These are phyloP conservation scores for Aspergillus tubingensis DNA, from an alignment of 2,329 filamentous ascomycete genomes.

Conservation along the genomic window DNA sequence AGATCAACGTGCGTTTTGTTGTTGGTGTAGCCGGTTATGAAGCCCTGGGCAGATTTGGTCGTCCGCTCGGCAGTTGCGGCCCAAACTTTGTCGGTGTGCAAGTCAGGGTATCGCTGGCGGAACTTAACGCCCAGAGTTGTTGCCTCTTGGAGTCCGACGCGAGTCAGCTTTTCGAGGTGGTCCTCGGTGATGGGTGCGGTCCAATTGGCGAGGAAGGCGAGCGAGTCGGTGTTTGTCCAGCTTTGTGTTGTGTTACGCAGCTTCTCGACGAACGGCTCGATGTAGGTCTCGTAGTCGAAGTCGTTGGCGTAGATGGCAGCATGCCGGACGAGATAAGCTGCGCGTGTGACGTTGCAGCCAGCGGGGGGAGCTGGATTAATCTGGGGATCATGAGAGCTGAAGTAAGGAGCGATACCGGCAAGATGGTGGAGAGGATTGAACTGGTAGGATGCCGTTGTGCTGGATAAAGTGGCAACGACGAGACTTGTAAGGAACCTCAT, in stretches of 20 bases:
- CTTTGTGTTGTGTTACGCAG: conserved; percentile 60
- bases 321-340: conserved; percentile 61
- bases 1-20: conserved; percentile 55
- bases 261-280: conserved; percentile 60
- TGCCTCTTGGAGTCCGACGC: conserved; percentile 62
- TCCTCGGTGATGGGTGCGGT: conserved; percentile 60
- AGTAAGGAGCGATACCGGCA: conserved; percentile 60
- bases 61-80: conserved; percentile 65
- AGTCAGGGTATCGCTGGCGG: conserved; percentile 58
- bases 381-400: conserved; percentile 55
- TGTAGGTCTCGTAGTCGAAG: conserved; percentile 60
- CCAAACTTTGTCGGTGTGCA: conserved; percentile 61
- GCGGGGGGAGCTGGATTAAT: conserved; percentile 49
- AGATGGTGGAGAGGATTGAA: conserved; percentile 60
- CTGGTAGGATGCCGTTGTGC: conserved; percentile 5
- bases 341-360: conserved; percentile 54
- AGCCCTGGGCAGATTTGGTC: conserved; percentile 57
- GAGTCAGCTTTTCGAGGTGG: conserved; percentile 58
- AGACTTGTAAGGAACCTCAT: neutral
- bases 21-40: conserved; percentile 59
- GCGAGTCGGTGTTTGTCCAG: conserved; percentile 57
- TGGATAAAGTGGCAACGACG: neutral
- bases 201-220: conserved; percentile 62
- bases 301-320: conserved; percentile 64
- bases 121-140: conserved; percentile 61